Conservation (phyloP, 768 basidiomycete genomes). For the Boletus coccyginus region DNA sequence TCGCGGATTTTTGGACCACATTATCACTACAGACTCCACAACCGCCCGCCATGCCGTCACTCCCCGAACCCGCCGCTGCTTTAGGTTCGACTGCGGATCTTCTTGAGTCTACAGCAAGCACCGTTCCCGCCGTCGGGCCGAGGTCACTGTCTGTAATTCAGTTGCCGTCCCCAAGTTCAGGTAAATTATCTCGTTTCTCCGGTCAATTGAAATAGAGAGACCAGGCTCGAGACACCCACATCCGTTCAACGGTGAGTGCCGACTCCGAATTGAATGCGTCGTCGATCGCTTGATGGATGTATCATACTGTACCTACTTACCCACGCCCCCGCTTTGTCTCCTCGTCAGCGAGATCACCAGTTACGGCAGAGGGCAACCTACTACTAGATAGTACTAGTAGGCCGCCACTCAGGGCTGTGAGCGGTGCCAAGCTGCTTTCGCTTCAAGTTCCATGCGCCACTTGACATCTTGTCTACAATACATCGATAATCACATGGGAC, state of each 20-base stretch:
- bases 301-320: background rate
- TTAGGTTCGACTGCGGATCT: background rate
- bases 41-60: background rate
- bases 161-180: background rate
- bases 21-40: background rate
- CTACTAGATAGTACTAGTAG: background rate
- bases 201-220: background rate
- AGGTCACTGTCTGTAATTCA: background rate
- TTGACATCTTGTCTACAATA: background rate
- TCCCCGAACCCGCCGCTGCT: background rate
- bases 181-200: background rate
- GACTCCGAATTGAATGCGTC: background rate
- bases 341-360: background rate
- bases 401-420: conserved; percentile 15
- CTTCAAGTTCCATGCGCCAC: background rate
- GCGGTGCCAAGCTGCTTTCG: background rate
- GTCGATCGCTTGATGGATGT: background rate
- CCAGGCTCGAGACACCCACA: background rate
- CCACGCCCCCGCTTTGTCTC: background rate
- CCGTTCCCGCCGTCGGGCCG: background rate
- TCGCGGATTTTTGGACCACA: background rate
- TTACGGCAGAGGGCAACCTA: conserved; percentile 14
- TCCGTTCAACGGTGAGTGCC: background rate
- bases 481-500: conserved; percentile 5
- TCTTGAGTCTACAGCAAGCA: conserved; percentile 8